Base-by-base conservation (phyloP, 805 yeast species). In the Komagataella populi region DNA sequence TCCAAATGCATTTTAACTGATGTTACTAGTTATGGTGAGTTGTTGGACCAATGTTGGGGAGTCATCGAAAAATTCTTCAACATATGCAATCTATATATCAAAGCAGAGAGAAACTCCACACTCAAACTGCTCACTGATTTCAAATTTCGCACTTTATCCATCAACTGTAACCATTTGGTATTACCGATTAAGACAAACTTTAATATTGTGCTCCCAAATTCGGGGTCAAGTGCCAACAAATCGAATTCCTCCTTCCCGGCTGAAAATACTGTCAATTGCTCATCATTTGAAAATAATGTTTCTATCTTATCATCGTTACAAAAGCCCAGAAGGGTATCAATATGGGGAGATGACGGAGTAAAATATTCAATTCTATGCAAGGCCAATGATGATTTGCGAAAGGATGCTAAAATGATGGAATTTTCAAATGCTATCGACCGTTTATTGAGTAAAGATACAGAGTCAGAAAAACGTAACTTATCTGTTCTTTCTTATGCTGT, bases 371-470 rank as follows among this genome's bases (percentile, higher is more conserved):
- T 93, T 14, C 73, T 93, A 68, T 83, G 95, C 58, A 93, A 93
- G 61, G 81, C 83, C 6, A 77, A 81, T 55, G 99, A 93, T 65
- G 99, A 93, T 68, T 82, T 95, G 17, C 70, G 98, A 56, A 95
- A 95, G 61, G 99, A 95, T 70, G 93, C 96, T 3, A 85, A 95
- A 58, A 78, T 91, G 50, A 85, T 89, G 85, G 93, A 95, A 58
- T 84, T 93, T 58, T 87, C 97, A 0, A 80, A 87, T 1, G 84
- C 89, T 65, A 80, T 93, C 64, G 90, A 90, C 61, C 77, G 87
- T 56, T 63, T 93, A 30, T 69, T 93, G 52, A 66, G 70, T 18
- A 73, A 75, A 17, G 85, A 84, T 59, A 73, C 76, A 12, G 96
- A 84, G 48, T 82, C 97, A 0, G 76, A 83, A 49, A 80, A 81